phyloP scores from a whole-genome alignment of 176 grass and related monocot species.

The Oryza brachyantha region DNA sequence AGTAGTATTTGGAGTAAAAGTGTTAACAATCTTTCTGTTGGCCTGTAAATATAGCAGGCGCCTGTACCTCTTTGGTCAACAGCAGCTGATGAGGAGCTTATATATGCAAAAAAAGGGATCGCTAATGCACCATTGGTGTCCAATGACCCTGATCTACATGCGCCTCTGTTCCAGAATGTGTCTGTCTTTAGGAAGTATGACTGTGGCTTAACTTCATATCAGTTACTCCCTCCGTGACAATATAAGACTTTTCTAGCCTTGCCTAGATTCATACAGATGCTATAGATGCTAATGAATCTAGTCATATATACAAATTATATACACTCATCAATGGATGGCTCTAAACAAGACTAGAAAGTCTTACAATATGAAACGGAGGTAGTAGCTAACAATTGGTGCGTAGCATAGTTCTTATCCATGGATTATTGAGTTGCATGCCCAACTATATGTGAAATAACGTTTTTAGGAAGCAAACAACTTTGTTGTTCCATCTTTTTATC shows the following conservation, averaged over 20 bases:
- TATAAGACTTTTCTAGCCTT: no score
- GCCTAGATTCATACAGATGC: no score
- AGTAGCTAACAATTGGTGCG: neutral
- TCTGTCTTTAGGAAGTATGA: conserved; percentile 74
- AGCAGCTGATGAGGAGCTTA: conserved; percentile 62
- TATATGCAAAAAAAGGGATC: conserved; percentile 75
- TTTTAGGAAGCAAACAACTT: neutral
- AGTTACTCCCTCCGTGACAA: no score
- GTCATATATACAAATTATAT: no score
- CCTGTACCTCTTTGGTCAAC: conserved; percentile 57
- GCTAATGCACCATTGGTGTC: conserved; percentile 34
- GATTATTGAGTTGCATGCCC: neutral
- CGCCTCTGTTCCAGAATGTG: conserved; percentile 59
- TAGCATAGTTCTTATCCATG: neutral
- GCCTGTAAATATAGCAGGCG: conserved; percentile 34
- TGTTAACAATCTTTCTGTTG: conserved; percentile 11
- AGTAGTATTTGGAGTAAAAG: neutral
- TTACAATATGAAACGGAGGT: no score
- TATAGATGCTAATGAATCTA: no score
- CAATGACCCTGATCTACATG: conserved; percentile 61
- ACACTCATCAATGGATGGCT: no score
- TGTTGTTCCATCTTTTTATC: neutral
- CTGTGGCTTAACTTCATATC: conserved; percentile 3
- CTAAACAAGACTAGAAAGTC: no score
- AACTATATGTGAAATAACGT: neutral